phyloP scores from a whole-genome alignment of 768 basidiomycete genomes.

The Mycena polygramma region DNA sequence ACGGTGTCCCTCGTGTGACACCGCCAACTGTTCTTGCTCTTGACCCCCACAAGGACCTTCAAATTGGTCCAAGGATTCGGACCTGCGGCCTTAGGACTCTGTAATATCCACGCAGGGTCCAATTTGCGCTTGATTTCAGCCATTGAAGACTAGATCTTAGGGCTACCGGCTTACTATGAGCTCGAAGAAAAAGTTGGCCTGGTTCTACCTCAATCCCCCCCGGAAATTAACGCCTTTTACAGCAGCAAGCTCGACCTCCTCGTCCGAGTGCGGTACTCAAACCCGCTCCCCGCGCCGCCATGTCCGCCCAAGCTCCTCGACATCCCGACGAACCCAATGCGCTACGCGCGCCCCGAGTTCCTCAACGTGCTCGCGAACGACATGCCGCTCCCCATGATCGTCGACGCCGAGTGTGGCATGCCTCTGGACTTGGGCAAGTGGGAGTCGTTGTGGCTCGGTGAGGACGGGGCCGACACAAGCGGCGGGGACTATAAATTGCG shows the following conservation, averaged over 20 bases:
- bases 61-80: no score
- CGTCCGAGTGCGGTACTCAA: constrained; percentile 92
- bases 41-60: no score
- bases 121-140: background rate
- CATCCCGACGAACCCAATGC: constrained; percentile 89
- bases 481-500: constrained; percentile 56
- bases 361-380: constrained; percentile 85
- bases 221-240: constrained; percentile 35
- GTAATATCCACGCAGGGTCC: background rate
- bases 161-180: constrained; percentile 53
- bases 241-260: constrained; percentile 88
- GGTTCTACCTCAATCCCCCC: background rate
- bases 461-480: constrained; percentile 69
- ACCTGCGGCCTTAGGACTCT: background rate
- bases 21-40: no score
- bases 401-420: constrained; percentile 98
- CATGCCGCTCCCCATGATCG: constrained; percentile 92
- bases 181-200: constrained; percentile 66
- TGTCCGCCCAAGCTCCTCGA: constrained; percentile 96
- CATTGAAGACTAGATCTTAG: background rate
- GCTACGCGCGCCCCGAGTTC: constrained; percentile 90
- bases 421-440: constrained; percentile 89
- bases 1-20: no score
- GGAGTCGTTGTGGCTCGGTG: constrained; percentile 83
- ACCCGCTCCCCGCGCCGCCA: constrained; percentile 95